Evolutionary conservation across 73 alveolate genomes (phyloP), one percentile per base, ranked within the genome.

Genomic region (Tetrahymena malaccensis): DNA sequence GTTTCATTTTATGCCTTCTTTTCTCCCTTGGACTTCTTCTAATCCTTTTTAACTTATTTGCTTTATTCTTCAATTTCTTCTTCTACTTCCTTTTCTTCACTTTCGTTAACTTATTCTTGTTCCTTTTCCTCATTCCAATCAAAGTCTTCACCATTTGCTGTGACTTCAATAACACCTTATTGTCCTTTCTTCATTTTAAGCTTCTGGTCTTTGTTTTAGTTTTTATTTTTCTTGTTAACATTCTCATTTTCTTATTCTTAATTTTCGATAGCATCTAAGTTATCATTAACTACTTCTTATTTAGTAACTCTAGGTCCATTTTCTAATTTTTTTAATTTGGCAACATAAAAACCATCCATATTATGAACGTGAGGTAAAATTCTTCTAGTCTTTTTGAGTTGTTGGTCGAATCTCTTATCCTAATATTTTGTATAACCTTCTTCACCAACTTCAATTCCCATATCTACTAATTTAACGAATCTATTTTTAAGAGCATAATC

Each of bases 311-410:
- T 94, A 17, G 97, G 97, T 83, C 97, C 99, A 94, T 99, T 98
- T 85, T 97, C 99, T 95, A 96, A 96, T 97, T 99, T 99, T 98
- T 98, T 98, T 43, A 99, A 96, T 96, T 99, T 99, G 34, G 99
- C 99, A 83, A 98, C 97, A 94, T 96, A 99, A 97, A 99, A 99
- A 84, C 99, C 99, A 94, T 99, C 99, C 99, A 99, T 98, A 94
- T 98, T 98, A 94, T 99, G 99, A 34, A 98, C 98, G 96, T 99
- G 99, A 55, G 99, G 99, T 94, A 98, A 99, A 34, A 99, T 98
- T 85, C 99, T 96, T 94, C 97, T 96, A 37, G 97, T 85, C 35
- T 93, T 58, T 35, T 94, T 93, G 57, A 96, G 56, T 33, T 85
- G 43, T 43, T 96, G 96, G 94, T 97, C 97, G 96, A 98, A 99